Evolutionary conservation across 176 grass and related monocot genomes (phyloP).

Genomic region (Oryza punctata): DNA sequence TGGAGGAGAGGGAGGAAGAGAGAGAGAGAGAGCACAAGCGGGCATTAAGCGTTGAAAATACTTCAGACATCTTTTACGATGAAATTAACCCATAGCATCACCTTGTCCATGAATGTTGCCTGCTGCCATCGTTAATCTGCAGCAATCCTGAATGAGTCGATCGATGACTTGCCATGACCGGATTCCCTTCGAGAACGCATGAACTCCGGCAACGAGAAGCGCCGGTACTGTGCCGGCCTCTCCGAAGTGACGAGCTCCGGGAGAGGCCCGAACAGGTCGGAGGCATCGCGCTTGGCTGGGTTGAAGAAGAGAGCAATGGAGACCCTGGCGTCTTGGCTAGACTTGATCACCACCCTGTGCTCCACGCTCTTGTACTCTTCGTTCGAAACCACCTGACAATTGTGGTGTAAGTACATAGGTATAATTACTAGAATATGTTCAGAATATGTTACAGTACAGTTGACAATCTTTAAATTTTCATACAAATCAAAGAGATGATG

Average conservation of each 20-base stretch:
- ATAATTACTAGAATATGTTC: neutral
- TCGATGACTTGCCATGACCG: constrained; percentile 16
- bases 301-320: constrained; percentile 53
- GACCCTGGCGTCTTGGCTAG: constrained; percentile 43
- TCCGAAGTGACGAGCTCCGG: constrained; percentile 35
- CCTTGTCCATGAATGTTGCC: neutral
- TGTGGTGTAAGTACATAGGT: neutral
- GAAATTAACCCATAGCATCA: neutral
- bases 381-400: constrained; percentile 46
- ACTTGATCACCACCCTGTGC: constrained; percentile 53
- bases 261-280: constrained; percentile 42
- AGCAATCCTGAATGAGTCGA: constrained; percentile 12
- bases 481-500: no score
- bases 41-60: neutral
- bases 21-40: no score
- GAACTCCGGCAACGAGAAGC: constrained; percentile 42
- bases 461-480: neutral
- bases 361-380: constrained; percentile 46
- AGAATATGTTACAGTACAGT: neutral
- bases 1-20: no score
- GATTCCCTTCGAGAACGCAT: constrained; percentile 6
- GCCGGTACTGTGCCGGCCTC: constrained; percentile 34
- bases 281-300: constrained; percentile 2
- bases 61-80: neutral
- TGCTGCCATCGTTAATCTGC: neutral